Base-by-base conservation (phyloP, 345 rosid genomes). In the Eucalyptus victrix region DNA sequence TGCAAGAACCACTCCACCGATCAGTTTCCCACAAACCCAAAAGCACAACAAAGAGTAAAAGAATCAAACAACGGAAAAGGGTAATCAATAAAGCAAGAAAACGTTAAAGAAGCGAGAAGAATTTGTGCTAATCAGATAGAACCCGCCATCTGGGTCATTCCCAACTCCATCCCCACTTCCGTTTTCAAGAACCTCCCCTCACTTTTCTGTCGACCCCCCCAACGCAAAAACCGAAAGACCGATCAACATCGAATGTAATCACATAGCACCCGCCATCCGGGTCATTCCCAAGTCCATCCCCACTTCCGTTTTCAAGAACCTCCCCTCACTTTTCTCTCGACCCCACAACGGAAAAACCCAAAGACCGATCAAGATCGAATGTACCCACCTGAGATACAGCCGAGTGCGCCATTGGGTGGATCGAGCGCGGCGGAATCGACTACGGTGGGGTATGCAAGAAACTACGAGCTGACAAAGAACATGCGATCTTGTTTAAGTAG, bases 311-410 rank as follows among this genome's bases (percentile, higher is more conserved):
- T 17, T n/a, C 32, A 49, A 69, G 62, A 30, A 89, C 28, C 26
- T 32, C 42, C 12, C 56, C 54, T 42, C 9, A 30, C 85, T 40
- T 60, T 87, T 87, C 88, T 12, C 69, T 30, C 88, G n/a, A 87
- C 32, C 88, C 88, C 60, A 40, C 49, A 51, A n/a, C 49, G 15
- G 65, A 67, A 86, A 42, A 42, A 49, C 28, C 6, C 16, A 65
- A 42, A 86, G 21, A 86, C 53, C 76, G 83, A 76, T 80, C 32
- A 76, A 13, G 32, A 86, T 86, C 40, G 87, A 62, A 62, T 30
- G 32, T 11, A 51, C 37, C 87, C 62, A 94, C 95, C 95, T 93
- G 94, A 26, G 96, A 93, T 13, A 92, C 67, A 54, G 93, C 92
- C 40, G 86, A 90, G 87, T 93, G 93, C 72, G 95, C 93, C 97